phyloP scores from a whole-genome alignment of 2,329 filamentous ascomycete species.

The Aurifilum marmelostoma region DNA sequence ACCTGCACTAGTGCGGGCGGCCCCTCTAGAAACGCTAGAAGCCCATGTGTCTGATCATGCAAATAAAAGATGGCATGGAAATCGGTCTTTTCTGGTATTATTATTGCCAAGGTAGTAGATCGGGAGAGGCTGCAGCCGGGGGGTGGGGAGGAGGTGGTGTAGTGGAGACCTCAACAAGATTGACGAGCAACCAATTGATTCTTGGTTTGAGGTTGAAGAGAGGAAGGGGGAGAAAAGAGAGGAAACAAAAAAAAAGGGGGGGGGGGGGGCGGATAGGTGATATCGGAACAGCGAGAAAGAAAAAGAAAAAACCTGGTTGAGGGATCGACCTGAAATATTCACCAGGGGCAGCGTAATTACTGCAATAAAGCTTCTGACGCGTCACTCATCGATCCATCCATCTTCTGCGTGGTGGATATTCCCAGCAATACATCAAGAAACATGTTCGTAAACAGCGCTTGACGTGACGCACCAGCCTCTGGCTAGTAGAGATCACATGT shows the following conservation, averaged over 20 bases:
- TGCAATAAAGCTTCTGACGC: background rate
- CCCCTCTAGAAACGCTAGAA: slow-evolving; percentile 24
- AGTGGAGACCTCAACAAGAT: background rate
- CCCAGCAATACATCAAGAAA: background rate
- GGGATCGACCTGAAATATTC: background rate
- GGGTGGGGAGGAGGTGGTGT: no score
- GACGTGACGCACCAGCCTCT: background rate
- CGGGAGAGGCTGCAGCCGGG: background rate
- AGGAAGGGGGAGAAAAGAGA: background rate
- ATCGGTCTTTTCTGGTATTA: background rate
- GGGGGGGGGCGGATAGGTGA: background rate
- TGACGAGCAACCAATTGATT: background rate
- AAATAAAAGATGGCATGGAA: background rate
- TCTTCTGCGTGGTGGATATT: no score
- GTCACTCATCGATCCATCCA: background rate
- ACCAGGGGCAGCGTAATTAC: background rate
- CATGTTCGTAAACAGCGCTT: background rate
- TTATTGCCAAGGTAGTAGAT: background rate
- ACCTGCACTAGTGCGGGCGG: slow-evolving; percentile 1
- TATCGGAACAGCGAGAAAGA: background rate
- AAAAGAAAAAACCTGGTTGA: background rate
- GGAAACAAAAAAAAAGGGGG: no score
- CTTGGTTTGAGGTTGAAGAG: background rate
- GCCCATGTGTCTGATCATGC: background rate
- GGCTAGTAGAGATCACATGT: background rate